phyloP scores from a whole-genome alignment of 1,139 yeast species.

The Williopsis jadinii region DNA sequence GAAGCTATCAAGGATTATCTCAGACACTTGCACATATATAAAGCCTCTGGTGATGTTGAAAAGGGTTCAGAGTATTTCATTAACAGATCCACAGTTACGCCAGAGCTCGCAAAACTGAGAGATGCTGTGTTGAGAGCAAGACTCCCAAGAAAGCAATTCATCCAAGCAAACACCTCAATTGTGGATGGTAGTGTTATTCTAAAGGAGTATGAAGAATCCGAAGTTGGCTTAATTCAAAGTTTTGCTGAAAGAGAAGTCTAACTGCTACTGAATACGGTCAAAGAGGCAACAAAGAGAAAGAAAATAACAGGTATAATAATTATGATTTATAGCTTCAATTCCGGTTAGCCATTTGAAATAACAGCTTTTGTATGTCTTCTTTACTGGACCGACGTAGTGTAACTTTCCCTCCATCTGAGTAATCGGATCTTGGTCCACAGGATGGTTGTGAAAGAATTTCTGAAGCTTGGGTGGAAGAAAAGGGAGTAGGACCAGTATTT shows the following conservation, averaged over 20 bases:
- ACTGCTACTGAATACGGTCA: background rate
- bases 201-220: slow-evolving; percentile 68
- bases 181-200: slow-evolving; percentile 41
- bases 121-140: slow-evolving; percentile 63
- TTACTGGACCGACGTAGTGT: slow-evolving; percentile 1
- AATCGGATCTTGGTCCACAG: background rate
- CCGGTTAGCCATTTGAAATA: background rate
- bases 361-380: slow-evolving; percentile 1
- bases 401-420: background rate
- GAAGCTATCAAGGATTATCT: slow-evolving; percentile 68
- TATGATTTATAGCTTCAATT: background rate
- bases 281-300: background rate
- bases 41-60: slow-evolving; percentile 65
- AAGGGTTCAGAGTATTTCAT: slow-evolving; percentile 58
- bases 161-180: slow-evolving; percentile 68
- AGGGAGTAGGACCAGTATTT: too few relatives aligned
- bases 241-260: slow-evolving; percentile 52
- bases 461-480: too few relatives aligned
- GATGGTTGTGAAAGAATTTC: background rate
- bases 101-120: slow-evolving; percentile 57
- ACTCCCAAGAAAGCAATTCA: slow-evolving; percentile 74
- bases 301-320: background rate
- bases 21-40: slow-evolving; percentile 66
- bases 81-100: slow-evolving; percentile 60
- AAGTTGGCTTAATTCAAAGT: slow-evolving; percentile 71